Percentiles rank a stretch among this genome's conserved stretches.
phyloP scores from a whole-genome alignment of 192 early-diverging fungal genomes.

The Coemansia sp. region DNA sequence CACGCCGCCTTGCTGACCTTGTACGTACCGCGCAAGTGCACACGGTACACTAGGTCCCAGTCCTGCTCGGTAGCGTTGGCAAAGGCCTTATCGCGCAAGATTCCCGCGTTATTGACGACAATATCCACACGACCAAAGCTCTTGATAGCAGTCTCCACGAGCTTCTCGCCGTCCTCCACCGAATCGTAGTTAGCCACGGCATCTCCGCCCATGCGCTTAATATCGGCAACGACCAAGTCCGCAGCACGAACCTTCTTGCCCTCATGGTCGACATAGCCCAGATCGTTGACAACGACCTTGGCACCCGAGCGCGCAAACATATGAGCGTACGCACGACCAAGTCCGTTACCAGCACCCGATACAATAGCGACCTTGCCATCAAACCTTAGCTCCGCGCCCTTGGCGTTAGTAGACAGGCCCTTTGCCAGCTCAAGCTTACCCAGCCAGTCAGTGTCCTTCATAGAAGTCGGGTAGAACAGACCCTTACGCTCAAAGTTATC shows the following conservation, averaged over 20 bases:
- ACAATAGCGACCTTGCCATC: constrained; percentile 84
- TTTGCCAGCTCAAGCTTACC: constrained; percentile 78
- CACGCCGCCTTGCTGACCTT: constrained; percentile 96
- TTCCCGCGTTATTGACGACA: constrained; percentile 97
- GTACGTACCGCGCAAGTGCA: constrained; percentile 93
- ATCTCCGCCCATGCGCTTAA: constrained; percentile 77
- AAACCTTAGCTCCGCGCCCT: constrained; percentile 63
- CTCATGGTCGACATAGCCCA: constrained; percentile 64
- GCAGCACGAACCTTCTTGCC: constrained; percentile 55
- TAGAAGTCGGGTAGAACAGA: constrained; percentile 65
- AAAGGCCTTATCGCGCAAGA: constrained; percentile 95
- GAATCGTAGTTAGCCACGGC: constrained; percentile 94
- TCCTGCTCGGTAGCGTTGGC: constrained; percentile 86
- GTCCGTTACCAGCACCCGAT: constrained; percentile 91
- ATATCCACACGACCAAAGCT: constrained; percentile 81
- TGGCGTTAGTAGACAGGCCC: constrained; percentile 62
- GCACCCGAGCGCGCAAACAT: constrained; percentile 87
- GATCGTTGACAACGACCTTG: constrained; percentile 91
- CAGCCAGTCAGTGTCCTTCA: constrained; percentile 85
- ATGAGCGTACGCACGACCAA: constrained; percentile 87
- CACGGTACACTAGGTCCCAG: constrained; percentile 91
- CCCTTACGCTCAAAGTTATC: constrained; percentile 60
- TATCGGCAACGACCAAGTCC: constrained; percentile 84
- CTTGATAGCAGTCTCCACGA: constrained; percentile 90
- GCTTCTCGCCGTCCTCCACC: constrained; percentile 95